Conservation (phyloP, 2,329 filamentous ascomycete species). For the Pestalotiopsis sp. region DNA sequence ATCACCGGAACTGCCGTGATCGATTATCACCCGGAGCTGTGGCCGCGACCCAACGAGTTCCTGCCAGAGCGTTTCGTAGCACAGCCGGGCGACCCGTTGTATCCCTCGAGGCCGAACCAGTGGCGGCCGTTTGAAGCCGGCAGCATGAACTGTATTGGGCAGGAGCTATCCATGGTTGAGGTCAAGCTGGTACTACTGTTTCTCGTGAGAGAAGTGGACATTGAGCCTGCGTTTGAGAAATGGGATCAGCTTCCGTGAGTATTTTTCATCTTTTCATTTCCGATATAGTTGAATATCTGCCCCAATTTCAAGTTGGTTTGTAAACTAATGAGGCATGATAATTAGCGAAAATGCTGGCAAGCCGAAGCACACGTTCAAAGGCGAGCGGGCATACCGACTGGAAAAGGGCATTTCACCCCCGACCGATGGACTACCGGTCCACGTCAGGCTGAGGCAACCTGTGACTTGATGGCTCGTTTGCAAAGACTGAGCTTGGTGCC, state of each 20-base stretch:
- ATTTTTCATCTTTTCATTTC: neutral
- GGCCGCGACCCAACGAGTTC: slow-evolving; percentile 40
- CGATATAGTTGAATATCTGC: too few relatives aligned
- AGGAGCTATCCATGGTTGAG: slow-evolving; percentile 38
- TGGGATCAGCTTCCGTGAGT: slow-evolving; percentile 15
- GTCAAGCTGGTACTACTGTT: slow-evolving; percentile 31
- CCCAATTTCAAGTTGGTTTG: too few relatives aligned
- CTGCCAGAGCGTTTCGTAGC: slow-evolving; percentile 46
- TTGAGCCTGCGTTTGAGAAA: slow-evolving; percentile 15
- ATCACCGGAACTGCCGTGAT: slow-evolving; percentile 22
- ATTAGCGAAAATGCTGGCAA: slow-evolving; percentile 2
- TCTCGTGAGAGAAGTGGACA: slow-evolving; percentile 23
- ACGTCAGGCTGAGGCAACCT: slow-evolving; percentile 1
- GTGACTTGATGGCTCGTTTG: neutral
- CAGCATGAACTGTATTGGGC: slow-evolving; percentile 37
- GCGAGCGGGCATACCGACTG: slow-evolving; percentile 4
- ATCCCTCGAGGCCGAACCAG: slow-evolving; percentile 26
- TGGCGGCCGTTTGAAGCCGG: slow-evolving; percentile 42
- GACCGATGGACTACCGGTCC: slow-evolving; percentile 14
- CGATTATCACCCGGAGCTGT: slow-evolving; percentile 37
- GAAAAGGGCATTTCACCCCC: slow-evolving; percentile 9
- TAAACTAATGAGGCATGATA: neutral
- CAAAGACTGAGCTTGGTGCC: neutral
- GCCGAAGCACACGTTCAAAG: slow-evolving; percentile 1
- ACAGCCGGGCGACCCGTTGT: slow-evolving; percentile 20